These are phyloP conservation scores for Kalmanozyma brasiliensis DNA, from an alignment of 1,284 basidiomycete genomes.

Conservation along the genomic window DNA sequence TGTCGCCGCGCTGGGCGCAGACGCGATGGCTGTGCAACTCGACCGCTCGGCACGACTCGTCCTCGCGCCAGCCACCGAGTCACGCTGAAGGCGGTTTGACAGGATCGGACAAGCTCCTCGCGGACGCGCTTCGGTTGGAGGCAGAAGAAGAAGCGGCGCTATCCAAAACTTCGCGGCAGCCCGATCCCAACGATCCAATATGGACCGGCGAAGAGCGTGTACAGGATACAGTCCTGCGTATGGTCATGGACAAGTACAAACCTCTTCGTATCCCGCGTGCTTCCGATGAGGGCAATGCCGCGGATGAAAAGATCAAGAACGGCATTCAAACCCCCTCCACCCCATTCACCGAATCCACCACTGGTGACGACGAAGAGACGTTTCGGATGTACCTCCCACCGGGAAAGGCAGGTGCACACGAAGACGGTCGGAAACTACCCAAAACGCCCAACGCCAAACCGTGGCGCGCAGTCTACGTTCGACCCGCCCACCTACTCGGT, in stretches of 20 bases:
- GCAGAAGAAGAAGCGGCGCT: slow-evolving; percentile 19
- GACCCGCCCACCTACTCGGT: slow-evolving; percentile 37
- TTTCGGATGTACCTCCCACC: neutral
- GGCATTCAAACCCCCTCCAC: slow-evolving; percentile 32
- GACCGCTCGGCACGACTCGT: neutral
- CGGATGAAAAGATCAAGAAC: slow-evolving; percentile 47
- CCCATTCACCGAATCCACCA: too few species aligned
- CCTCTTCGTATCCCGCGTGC: slow-evolving; percentile 43
- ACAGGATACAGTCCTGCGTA: slow-evolving; percentile 58
- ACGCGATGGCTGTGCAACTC: neutral
- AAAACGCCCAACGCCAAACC: slow-evolving; percentile 57
- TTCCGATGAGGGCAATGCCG: slow-evolving; percentile 9
- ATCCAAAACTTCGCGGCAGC: neutral
- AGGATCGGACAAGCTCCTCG: slow-evolving; percentile 29
- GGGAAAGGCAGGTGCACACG: slow-evolving; percentile 8
- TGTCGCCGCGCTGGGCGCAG: too few species aligned
- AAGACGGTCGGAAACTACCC: slow-evolving; percentile 47
- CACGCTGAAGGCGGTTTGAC: slow-evolving; percentile 8
- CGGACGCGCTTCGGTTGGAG: slow-evolving; percentile 23
- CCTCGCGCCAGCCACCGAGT: too few species aligned
- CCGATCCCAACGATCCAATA: slow-evolving; percentile 44
- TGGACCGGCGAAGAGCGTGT: slow-evolving; percentile 62
- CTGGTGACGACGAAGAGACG: neutral
- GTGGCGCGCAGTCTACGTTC: slow-evolving; percentile 61
- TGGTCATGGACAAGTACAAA: slow-evolving; percentile 66